Base-by-base conservation (phyloP, 208 protist genomes). In the Acanthamoeba rhysodes region DNA sequence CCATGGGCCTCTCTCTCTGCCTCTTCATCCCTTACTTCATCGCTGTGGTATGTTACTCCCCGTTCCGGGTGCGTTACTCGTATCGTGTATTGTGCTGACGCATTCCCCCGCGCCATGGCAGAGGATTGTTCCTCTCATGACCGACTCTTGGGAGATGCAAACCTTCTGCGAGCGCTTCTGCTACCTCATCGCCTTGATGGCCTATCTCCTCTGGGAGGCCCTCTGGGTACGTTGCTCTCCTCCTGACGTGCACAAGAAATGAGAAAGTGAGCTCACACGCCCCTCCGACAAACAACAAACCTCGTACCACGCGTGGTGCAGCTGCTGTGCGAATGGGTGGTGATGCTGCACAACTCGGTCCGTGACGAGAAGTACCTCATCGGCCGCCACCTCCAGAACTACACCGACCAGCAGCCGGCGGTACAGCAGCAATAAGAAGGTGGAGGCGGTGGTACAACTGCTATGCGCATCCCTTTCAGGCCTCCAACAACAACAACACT, bases 311-410 rank as follows among this genome's bases (percentile, higher is more conserved):
- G n/a, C n/a, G 20, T 8, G 20, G 66, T 41, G 29, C 70, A 78
- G 70, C 4, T 78, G 70, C 29, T 78, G n/a, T 22, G 29, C 3
- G 70, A 78, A 9, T 34, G n/a, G 70, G 34, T 41, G n/a, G 70
- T 78, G 9, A 14, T 9, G 53, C 80, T 88, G 41, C 80, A 88
- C n/a, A 29, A 62, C 80, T 64, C 41, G 80, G 37, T 88, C 18
- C 3, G 53, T 4, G 80, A 88, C 41, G 80, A 88, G 80, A 88
- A 62, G 53, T 88, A 88, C 53, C 53, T 88, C 48, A 37, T 88
- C n/a, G 80, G 80, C 24, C 80, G 80, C n/a, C 12, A 88, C 80
- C 53, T 88, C n/a, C 53, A 64, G 80, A 88, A 88, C 80, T 88
- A 88, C 59, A 27, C 12, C 10, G 59, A 55, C 8, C 50, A 55